Evolutionary conservation across 1,139 yeast genomes (phyloP), one percentile per base, ranked within the genome.

Genomic region (Insectozyma bohioensis): DNA sequence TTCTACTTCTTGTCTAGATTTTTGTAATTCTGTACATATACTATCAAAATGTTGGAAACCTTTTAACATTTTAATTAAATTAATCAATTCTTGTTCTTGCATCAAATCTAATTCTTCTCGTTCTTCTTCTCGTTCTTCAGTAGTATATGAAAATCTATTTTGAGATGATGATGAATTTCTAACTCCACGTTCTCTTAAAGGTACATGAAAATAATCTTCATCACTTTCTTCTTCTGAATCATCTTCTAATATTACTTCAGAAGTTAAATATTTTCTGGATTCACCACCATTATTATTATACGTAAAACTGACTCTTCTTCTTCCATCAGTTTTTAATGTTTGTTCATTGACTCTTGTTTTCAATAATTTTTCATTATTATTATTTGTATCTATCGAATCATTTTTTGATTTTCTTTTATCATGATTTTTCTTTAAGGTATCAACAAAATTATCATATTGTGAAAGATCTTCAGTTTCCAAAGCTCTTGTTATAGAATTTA

Each of bases 41-140:
- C 81, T 72, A 51, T 86, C 95, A 43, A 82, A 72, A 47, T 77
- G 78, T 39, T 78, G 82, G 19, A 76, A 75, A 16, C 76, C 76
- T 40, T 70, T 73, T 20, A 83, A 49, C 27, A 81, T 59, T 39
- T 75, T 57, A 21, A 83, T 51, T 20, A 69, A 26, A 20, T 43
- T 46, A 12, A 49, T 26, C 33, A 49, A 60, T 65, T 42, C 46
- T 16, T 41, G 35, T 12, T 67, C 68, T 35, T 60, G 66, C 14
- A 33, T 35, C 1, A 28, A 18, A 12, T 24, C 37, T 7, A 16
- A 20, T 19, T 34, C 33, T 16, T 34, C 45, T 6, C 36, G 39
- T 20, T 26, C 36, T 12, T 22, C 16, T 11, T 35, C 41, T 16
- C 30, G 22, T 6, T 28, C 13, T 5, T 48, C 41, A 27, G 31